phyloP scores from a whole-genome alignment of 345 rosid genomes.

The Nasturtium officinale region DNA sequence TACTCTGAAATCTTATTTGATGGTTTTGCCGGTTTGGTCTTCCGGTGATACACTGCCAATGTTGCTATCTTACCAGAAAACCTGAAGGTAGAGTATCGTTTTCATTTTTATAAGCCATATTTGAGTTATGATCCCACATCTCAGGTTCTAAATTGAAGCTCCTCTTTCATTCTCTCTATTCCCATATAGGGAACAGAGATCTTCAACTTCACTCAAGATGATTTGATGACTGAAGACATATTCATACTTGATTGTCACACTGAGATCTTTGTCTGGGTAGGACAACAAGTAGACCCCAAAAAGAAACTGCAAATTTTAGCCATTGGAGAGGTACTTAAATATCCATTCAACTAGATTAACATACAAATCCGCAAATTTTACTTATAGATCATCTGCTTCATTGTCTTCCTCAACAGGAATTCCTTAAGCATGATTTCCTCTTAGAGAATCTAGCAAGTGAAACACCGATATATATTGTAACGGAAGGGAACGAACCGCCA shows the following conservation, averaged over 20 bases:
- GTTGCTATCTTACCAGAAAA: constrained; percentile 55
- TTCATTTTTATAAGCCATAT: constrained; percentile 1
- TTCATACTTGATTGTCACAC: constrained; percentile 89
- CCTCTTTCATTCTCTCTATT: constrained; percentile 7
- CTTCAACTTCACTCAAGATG: constrained; percentile 88
- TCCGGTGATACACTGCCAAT: constrained; percentile 17
- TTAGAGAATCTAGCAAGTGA: constrained; percentile 69
- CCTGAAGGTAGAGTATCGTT: constrained; percentile 59
- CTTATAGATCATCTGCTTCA: constrained; percentile 27
- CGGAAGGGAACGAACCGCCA: constrained; percentile 92
- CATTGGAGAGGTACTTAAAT: constrained; percentile 77
- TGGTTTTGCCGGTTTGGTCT: constrained; percentile 10
- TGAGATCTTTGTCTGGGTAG: constrained; percentile 91
- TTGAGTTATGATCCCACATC: constrained; percentile 17
- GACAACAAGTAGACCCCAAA: constrained; percentile 84
- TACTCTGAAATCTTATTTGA: neutral
- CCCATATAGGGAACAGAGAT: constrained; percentile 80
- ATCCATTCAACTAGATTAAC: constrained; percentile 12
- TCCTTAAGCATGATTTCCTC: constrained; percentile 74
- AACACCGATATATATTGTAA: constrained; percentile 70
- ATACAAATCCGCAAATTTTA: neutral
- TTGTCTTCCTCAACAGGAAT: constrained; percentile 60
- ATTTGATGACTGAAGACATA: constrained; percentile 98
- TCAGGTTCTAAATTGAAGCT: constrained; percentile 9
- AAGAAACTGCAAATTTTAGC: constrained; percentile 64